Evolutionary conservation across 2,329 filamentous ascomycete species (phyloP).

Genomic region (Apiospora pterosperma): DNA sequence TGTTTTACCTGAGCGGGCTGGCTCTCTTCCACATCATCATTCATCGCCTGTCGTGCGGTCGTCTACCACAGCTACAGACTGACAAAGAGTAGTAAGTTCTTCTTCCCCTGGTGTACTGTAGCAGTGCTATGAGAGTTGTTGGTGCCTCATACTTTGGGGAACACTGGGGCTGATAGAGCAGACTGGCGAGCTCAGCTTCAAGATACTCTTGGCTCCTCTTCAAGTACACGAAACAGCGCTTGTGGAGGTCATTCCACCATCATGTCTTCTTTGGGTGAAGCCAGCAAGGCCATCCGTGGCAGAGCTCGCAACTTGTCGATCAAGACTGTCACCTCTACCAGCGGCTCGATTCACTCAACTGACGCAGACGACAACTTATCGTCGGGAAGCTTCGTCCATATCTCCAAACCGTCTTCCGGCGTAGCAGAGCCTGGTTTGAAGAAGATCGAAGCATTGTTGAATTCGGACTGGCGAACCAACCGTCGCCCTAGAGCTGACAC

Average conservation of each 20-base stretch:
- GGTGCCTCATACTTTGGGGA: not conserved
- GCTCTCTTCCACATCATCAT: not conserved
- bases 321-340: not conserved
- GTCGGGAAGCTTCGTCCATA: not conserved
- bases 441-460: conserved; percentile 7
- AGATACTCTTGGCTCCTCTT: not conserved
- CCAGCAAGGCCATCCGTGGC: not conserved
- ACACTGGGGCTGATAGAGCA: not conserved
- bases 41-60: not conserved
- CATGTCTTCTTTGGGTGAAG: not conserved
- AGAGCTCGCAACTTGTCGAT: not conserved
- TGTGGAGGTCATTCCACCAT: not conserved
- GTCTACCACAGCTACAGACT: not conserved
- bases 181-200: not conserved
- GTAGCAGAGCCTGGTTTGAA: not conserved
- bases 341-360: not conserved
- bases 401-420: not conserved
- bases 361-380: not conserved
- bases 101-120: not conserved
- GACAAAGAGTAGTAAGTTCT: not conserved
- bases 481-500: conserved; percentile 1
- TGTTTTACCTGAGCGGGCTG: not conserved
- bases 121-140: too few relatives aligned
- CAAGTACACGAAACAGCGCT: not conserved
- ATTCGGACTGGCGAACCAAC: conserved; percentile 9